Evolutionary conservation across 169 alveolate genomes (phyloP).

Genomic region (Plasmodium knowlesi): DNA sequence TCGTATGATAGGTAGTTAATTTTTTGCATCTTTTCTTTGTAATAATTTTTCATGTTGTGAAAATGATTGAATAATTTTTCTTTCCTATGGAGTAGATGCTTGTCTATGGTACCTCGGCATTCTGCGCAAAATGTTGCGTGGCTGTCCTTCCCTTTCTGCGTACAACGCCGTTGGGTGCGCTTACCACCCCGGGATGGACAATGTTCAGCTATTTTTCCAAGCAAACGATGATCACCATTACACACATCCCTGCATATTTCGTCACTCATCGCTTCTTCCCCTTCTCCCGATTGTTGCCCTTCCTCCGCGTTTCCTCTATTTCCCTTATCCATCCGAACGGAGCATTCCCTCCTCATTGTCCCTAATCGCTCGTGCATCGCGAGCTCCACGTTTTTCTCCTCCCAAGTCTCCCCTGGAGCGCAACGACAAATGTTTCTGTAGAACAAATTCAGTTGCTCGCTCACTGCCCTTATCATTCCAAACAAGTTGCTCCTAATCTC

Average conservation of each 20-base stretch:
- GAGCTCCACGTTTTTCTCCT: conserved; percentile 2
- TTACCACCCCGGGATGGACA: not conserved
- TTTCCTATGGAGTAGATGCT: not conserved
- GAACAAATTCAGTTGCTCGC: conserved; percentile 13
- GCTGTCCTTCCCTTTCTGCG: not conserved
- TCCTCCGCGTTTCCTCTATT: not conserved
- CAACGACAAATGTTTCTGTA: conserved; percentile 52
- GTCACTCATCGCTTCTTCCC: not conserved
- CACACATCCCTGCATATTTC: not conserved
- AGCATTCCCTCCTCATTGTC: not conserved
- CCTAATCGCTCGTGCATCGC: conserved; percentile 27
- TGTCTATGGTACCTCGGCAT: not conserved
- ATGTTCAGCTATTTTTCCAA: not conserved
- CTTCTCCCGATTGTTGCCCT: not conserved
- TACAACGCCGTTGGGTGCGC: not conserved
- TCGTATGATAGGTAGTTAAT: conserved; percentile 45
- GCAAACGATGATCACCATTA: not conserved
- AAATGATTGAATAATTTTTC: conserved; percentile 3
- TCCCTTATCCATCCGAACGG: not conserved
- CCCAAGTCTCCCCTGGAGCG: conserved; percentile 2
- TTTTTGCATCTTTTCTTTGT: conserved; percentile 19
- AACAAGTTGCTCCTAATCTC: conserved; percentile 22
- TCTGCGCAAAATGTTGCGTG: not conserved
- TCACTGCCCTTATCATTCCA: conserved; percentile 30
- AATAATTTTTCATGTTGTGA: conserved; percentile 11